Conservation (phyloP, 805 yeast genomes). For the Candida succiphila region DNA sequence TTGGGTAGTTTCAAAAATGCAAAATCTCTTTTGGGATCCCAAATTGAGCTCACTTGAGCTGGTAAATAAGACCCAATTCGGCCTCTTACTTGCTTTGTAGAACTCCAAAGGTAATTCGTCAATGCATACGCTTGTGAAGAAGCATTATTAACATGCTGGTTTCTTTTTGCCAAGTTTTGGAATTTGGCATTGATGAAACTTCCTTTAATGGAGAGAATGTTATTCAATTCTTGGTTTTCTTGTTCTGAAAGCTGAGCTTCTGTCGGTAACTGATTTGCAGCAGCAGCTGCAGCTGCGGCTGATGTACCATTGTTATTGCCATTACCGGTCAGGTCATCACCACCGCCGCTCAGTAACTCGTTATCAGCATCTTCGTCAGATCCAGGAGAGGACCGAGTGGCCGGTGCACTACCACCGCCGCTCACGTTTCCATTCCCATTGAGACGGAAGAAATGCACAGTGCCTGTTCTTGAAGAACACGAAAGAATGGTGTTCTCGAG, state of each 20-base stretch:
- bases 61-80: conserved; percentile 44
- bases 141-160: not conserved
- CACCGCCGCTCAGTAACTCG: not conserved
- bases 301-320: no score
- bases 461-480: conserved; percentile 84
- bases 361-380: not conserved
- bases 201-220: no score
- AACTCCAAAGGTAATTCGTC: conserved; percentile 15
- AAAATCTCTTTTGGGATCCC: conserved; percentile 87
- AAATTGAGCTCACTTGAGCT: conserved; percentile 63
- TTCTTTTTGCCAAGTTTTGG: no score
- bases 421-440: conserved; percentile 1
- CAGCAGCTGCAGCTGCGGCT: not conserved
- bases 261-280: not conserved
- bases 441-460: conserved; percentile 72
- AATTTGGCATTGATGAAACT: no score
- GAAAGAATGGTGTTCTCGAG: conserved; percentile 58
- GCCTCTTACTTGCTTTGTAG: conserved; percentile 7
- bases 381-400: no score
- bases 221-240: conserved; percentile 4
- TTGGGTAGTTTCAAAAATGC: conserved; percentile 72
- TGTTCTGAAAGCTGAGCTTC: not conserved
- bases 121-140: conserved; percentile 1
- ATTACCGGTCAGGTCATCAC: not conserved
- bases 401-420: not conserved